Evolutionary conservation across 331 rosid genomes (phyloP).

Genomic region (Cydonia oblonga): DNA sequence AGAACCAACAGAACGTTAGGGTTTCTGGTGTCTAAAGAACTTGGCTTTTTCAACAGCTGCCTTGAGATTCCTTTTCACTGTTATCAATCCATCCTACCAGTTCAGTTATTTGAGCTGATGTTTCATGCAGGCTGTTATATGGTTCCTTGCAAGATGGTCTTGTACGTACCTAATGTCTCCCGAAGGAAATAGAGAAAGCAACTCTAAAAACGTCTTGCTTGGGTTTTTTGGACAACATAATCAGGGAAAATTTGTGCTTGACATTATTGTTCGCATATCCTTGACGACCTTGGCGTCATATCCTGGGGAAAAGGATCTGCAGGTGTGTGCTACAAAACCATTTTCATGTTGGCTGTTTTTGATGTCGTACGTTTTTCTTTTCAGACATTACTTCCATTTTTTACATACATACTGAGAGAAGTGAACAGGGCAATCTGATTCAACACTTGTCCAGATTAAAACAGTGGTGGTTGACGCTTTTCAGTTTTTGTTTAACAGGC

Average conservation of each 20-base stretch:
- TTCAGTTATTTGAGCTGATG: constrained; percentile 18
- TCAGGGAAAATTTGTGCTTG: constrained; percentile 80
- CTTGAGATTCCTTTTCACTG: background rate
- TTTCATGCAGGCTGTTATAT: constrained; percentile 68
- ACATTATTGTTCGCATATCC: constrained; percentile 71
- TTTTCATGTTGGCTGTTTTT: constrained; percentile 6
- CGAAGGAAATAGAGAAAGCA: constrained; percentile 35
- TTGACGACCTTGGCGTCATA: constrained; percentile 56
- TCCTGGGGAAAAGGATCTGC: constrained; percentile 88
- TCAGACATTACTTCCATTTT: background rate
- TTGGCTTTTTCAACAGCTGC: background rate
- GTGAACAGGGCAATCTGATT: background rate
- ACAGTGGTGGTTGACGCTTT: background rate
- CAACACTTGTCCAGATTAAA: background rate
- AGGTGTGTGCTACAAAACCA: constrained; percentile 43
- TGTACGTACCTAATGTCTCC: constrained; percentile 74
- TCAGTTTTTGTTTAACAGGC: constrained; percentile 40
- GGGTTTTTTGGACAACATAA: constrained; percentile 67
- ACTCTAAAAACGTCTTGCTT: constrained; percentile 41
- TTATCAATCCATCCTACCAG: constrained; percentile 11
- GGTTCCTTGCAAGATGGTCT: constrained; percentile 99
- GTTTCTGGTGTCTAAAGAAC: background rate
- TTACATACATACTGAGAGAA: background rate
- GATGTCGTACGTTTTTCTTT: background rate
- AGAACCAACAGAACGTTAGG: background rate